Conservation (phyloP, 129 eudicot genomes). For the Apium graveolens region DNA sequence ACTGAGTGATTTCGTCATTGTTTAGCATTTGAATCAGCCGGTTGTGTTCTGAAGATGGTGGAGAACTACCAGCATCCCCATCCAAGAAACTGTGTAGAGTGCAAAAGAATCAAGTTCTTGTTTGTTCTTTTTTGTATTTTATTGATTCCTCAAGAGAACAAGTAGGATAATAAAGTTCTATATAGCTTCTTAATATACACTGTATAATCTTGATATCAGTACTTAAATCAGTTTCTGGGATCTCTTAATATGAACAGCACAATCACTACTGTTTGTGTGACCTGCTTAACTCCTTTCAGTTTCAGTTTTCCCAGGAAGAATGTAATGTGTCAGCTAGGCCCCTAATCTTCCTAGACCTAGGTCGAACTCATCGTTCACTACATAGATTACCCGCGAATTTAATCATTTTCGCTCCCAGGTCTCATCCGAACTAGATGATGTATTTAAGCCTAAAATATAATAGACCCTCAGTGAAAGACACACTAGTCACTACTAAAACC, state of each 20-base stretch:
- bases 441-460: background rate
- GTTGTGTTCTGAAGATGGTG: background rate
- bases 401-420: background rate
- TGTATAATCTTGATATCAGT: background rate
- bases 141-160: too few species aligned
- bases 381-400: background rate
- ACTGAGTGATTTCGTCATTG: conserved; percentile 22
- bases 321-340: background rate
- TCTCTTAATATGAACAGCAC: background rate
- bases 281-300: background rate
- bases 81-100: background rate
- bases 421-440: background rate
- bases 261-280: background rate
- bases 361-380: background rate
- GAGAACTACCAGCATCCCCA: background rate
- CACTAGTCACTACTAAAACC: background rate
- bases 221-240: background rate
- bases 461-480: background rate
- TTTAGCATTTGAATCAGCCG: conserved; percentile 9
- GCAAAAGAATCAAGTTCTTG: too few species aligned
- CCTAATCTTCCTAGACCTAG: background rate
- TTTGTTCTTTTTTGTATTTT: too few species aligned
- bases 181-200: background rate
- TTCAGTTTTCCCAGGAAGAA: background rate
- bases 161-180: background rate